Evolutionary conservation across 78 protist species (phyloP), one percentile per base, ranked within the genome.

Genomic region (Emiliania huxleyi): DNA sequence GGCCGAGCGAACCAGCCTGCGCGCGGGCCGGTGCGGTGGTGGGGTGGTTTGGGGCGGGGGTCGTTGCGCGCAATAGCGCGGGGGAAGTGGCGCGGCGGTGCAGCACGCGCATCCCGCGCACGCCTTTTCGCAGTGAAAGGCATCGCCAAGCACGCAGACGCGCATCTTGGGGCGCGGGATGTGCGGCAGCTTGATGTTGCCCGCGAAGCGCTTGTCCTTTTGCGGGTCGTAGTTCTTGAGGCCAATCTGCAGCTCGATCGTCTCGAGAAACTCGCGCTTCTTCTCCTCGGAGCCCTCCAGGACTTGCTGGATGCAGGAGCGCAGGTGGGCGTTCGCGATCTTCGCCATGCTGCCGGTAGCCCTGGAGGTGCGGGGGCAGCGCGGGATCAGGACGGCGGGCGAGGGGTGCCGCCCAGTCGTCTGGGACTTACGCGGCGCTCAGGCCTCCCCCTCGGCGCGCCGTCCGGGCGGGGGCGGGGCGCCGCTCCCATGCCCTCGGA

Each of bases 201-300:
- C 99, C 71, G 95, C 90, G 99, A 99, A 99, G 96, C 99, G 99
- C 97, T 98, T 99, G 98, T 99, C 99, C 96, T 97, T 98, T 93
- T 95, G 94, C 95, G 99, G 97, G 92, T 99, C 99, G 98, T 98
- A 98, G 97, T 98, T 98, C 98, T 99, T 99, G 62, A 99, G 98
- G 52, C 98, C 96, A 87, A 98, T 90, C 96, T 99, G 99, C 81
- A 99, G 97, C 96, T 99, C 99, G 77, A 99, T 91, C 40, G 99
- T 96, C 97, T 99, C 99, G 15, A 42, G 22, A 98, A 98, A 98
- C 87, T 94, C 73, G 56, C 97, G 93, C 94, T 94, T 92, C 91
- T 91, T 73, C 71, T 33, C 90, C 35, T 49, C 55, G n/a, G 38
- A 1, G 46, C 85, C 85, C 6, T 18, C 44, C 26, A 77, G 85